phyloP scores from a whole-genome alignment of 805 yeast genomes.

The Metschnikowia vanudenii region DNA sequence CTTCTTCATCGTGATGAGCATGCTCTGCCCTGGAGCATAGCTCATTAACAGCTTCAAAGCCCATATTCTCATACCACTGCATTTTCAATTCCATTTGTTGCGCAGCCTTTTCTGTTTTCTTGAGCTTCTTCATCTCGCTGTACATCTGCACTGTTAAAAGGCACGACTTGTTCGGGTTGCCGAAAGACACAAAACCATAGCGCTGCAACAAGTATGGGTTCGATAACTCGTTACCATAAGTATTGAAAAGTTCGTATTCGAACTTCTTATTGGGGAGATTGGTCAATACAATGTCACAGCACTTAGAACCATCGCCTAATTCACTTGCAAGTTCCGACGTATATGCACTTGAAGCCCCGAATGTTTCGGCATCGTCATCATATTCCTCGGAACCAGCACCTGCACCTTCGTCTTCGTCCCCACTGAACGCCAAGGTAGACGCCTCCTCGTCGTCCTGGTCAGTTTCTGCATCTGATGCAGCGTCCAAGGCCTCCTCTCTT shows the following conservation, averaged over 20 bases:
- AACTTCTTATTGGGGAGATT: conserved; percentile 42
- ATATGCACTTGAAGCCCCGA: conserved; percentile 7
- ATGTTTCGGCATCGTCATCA: not conserved
- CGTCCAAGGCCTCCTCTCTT: not conserved
- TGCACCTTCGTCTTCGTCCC: conserved; percentile 15
- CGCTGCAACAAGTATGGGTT: conserved; percentile 66
- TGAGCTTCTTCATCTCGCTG: conserved; percentile 27
- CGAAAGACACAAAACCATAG: conserved; percentile 71
- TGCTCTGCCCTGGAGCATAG: conserved; percentile 4
- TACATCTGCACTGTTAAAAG: conserved; percentile 54
- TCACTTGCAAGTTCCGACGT: conserved; percentile 36
- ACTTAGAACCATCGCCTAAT: conserved; percentile 40
- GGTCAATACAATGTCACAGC: conserved; percentile 68
- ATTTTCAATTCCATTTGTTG: conserved; percentile 38
- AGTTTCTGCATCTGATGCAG: conserved; percentile 23
- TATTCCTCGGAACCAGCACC: too few species aligned
- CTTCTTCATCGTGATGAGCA: not conserved
- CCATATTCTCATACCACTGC: conserved; percentile 50
- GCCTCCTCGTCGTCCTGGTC: conserved; percentile 21
- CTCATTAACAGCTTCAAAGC: conserved; percentile 39
- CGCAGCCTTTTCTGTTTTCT: conserved; percentile 24
- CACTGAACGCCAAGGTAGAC: conserved; percentile 19
- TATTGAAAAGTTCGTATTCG: conserved; percentile 65
- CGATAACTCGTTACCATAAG: conserved; percentile 70
- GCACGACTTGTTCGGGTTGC: conserved; percentile 50